Base-by-base conservation (phyloP, 257 asterid species). In the Nemophila menziesii region DNA sequence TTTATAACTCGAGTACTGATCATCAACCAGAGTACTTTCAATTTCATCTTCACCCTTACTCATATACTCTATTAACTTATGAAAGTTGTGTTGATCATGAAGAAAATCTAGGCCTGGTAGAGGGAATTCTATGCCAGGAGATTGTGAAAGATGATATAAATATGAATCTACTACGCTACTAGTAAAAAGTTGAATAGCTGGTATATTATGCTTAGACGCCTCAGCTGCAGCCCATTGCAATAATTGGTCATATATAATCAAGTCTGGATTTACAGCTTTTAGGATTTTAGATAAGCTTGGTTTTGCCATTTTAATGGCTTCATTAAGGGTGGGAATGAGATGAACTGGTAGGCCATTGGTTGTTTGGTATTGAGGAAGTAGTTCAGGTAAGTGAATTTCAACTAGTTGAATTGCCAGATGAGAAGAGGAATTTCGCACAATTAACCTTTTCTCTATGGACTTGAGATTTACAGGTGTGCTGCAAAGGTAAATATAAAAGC, bases 321-420 rank as follows among this genome's bases (percentile, higher is more conserved):
- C 44, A 17, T 8, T 16, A 51, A 77, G 75, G 42, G 71, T 20
- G 58, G 67, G 10, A 37, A 58, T 59, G 52, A 77, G 79, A 46
- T 54, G 37, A 39, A 49, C 77, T 3, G 92, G 92, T 29, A 72
- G 79, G 54, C 75, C 78, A 37, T 73, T 73, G 44, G 78, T 68
- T 17, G 83, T 78, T 49, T 70, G 80, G 38, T 29, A 16, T 12
- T 44, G 61, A 41, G 79, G 67, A 8, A 85, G 92, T 15, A 75
- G 71, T 1, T 60, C 65, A 0, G 74, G 73, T 0, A 22, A 38
- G 2, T 63, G 70, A 34, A 75, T 54, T 24, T n/a, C n/a, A n/a
- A n/a, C n/a, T n/a, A n/a, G n/a, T n/a, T n/a, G n/a, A n/a, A n/a
- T n/a, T n/a, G n/a, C n/a, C n/a, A n/a, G n/a, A n/a, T n/a, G n/a